Conservation (phyloP, 352 stramenopile species). For the Peronospora belbahrii region DNA sequence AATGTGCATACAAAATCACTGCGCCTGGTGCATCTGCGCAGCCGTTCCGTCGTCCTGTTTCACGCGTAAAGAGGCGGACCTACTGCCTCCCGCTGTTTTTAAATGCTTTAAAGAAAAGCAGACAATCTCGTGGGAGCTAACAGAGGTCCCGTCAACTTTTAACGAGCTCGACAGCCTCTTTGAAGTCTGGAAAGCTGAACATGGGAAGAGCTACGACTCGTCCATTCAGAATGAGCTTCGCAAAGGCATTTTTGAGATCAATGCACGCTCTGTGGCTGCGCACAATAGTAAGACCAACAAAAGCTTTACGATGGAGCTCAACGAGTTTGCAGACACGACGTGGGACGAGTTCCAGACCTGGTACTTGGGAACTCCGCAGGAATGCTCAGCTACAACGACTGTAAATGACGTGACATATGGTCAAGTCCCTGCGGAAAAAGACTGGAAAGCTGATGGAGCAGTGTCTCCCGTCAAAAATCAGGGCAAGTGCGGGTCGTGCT, state of each 20-base stretch:
- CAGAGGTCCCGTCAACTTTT: slow-evolving; percentile 19
- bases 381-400: slow-evolving; percentile 55
- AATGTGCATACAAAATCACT: slow-evolving; percentile 45
- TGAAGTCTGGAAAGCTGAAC: slow-evolving; percentile 33
- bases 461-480: slow-evolving; percentile 98
- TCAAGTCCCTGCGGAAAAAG: slow-evolving; percentile 79
- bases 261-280: slow-evolving; percentile 44
- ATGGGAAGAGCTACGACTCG: slow-evolving; percentile 47
- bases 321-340: slow-evolving; percentile 66
- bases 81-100: slow-evolving; percentile 67
- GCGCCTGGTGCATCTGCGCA: slow-evolving; percentile 66
- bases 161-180: slow-evolving; percentile 38
- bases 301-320: slow-evolving; percentile 65
- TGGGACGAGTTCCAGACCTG: slow-evolving; percentile 72
- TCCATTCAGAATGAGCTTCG: slow-evolving; percentile 44
- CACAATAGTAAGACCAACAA: slow-evolving; percentile 47
- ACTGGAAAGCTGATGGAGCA: slow-evolving; percentile 91
- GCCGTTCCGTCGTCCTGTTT: slow-evolving; percentile 81
- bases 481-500: slow-evolving; percentile 96
- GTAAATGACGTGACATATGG: slow-evolving; percentile 20
- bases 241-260: slow-evolving; percentile 47
- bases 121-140: slow-evolving; percentile 31
- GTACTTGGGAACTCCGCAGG: slow-evolving; percentile 59
- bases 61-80: slow-evolving; percentile 48
- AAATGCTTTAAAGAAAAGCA: slow-evolving; percentile 43